A percentile compares a stretch with the other conserved stretches of the same genome.
phyloP scores from a whole-genome alignment of 805 yeast species.

The Pichia cephalocereana region DNA sequence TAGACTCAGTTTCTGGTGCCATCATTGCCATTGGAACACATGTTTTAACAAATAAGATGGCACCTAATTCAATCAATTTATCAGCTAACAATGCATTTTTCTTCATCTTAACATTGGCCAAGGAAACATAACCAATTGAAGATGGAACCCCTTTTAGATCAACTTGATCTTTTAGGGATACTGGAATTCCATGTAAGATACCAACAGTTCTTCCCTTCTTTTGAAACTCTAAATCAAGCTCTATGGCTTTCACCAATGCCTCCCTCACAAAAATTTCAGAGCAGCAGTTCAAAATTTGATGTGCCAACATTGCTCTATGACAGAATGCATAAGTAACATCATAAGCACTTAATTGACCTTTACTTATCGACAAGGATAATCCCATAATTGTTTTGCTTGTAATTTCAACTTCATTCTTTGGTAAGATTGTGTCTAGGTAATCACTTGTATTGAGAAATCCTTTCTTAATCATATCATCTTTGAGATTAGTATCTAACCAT shows the following conservation, averaged over 20 bases:
- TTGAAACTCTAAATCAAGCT: slow-evolving; percentile 41
- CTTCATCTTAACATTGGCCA: slow-evolving; percentile 13
- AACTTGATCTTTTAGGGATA: slow-evolving; percentile 34
- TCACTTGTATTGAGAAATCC: slow-evolving; percentile 33
- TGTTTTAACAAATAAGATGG: slow-evolving; percentile 47
- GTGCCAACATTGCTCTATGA: slow-evolving; percentile 50
- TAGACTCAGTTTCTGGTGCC: slow-evolving; percentile 48
- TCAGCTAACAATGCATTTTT: slow-evolving; percentile 31
- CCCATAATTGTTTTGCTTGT: slow-evolving; percentile 2
- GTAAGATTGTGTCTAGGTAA: slow-evolving; percentile 9
- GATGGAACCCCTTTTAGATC: slow-evolving; percentile 40
- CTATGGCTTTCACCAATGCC: slow-evolving; percentile 48
- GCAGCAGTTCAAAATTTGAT: slow-evolving; percentile 39
- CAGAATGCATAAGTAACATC: slow-evolving; percentile 47
- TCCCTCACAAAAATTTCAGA: slow-evolving; percentile 43
- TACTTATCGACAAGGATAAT: background rate
- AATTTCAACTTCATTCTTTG: slow-evolving; percentile 7
- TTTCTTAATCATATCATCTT: slow-evolving; percentile 23
- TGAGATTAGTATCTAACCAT: slow-evolving; percentile 33
- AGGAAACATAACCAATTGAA: slow-evolving; percentile 37
- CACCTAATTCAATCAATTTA: slow-evolving; percentile 37
- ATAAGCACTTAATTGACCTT: slow-evolving; percentile 31
- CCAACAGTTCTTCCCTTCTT: slow-evolving; percentile 43
- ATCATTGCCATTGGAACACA: slow-evolving; percentile 51
- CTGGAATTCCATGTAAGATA: slow-evolving; percentile 60